Evolutionary conservation across 164 flowering plant genomes (phyloP), one percentile per base, ranked within the genome.

Genomic region (Platanus orientalis): DNA sequence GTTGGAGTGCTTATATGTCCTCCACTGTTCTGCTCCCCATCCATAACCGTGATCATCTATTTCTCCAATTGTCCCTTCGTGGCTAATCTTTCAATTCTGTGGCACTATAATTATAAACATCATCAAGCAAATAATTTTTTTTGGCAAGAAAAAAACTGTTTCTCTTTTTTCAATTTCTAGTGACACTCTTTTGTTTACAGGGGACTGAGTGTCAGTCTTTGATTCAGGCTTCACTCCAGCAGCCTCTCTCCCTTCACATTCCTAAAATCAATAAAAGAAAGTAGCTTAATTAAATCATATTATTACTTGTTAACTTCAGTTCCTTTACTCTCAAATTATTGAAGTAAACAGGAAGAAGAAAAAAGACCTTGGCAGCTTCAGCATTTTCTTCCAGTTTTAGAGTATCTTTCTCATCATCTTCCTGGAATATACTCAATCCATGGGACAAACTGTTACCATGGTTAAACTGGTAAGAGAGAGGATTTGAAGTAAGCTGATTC

Each of bases 351-450:
- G 17, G 1, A 19, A 44, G 19, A 44, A 19, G 19, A 14, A 14
- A 50, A 60, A 73, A 36, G 29, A 90, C 94, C 88, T 90, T 83
- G 21, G 78, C 62, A 61, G 70, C 29, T 64, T 78, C 92, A 53
- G 76, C 72, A 54, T 76, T 62, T 34, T 80, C 76, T 70, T 83
- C 91, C 65, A 75, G 50, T 67, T 86, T 84, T 39, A 67, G 40
- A 40, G 78, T 73, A 42, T 78, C 86, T 61, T 76, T 80, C 25
- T 66, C 71, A 45, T 83, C 83, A 17, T 84, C 75, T 73, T 85
- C 86, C 69, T 81, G 85, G 78, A 94, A 94, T 59, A 89, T 76
- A 57, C 86, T 79, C 71, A 94, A 75, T 65, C 96, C 99, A 72
- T 85, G 96, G 57, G 96, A 82, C 79, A 94, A 80, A 77, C 99